Percentiles rank a stretch among this genome's conserved stretches.
phyloP scores from a whole-genome alignment of 176 grass and related monocot species.

The barley (Hordeum vulgare) region MorexV3_pseudomolecules_assembly NC_058524.1:149961868-149962367 shows the following conservation, averaged over 20 bases:
- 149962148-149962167: background rate
- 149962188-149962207: background rate
- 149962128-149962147: background rate
- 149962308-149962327: too few relatives aligned
- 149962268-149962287: background rate
- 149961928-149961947: background rate
- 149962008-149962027: background rate
- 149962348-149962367: too few relatives aligned
- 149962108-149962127: background rate
- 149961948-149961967: background rate
- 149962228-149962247: background rate
- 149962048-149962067: background rate
- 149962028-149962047: background rate
- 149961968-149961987: slow-evolving; percentile 16
- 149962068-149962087: fast-evolving
- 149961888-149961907: background rate
- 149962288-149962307: too few relatives aligned
- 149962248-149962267: background rate
- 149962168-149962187: background rate
- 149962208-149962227: background rate
- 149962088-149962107: background rate
- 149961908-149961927: background rate
- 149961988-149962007: background rate
- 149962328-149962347: too few relatives aligned
- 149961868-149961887: background rate